phyloP scores from a whole-genome alignment of 2,329 filamentous ascomycete genomes.

The Diaporthe velutina region DNA sequence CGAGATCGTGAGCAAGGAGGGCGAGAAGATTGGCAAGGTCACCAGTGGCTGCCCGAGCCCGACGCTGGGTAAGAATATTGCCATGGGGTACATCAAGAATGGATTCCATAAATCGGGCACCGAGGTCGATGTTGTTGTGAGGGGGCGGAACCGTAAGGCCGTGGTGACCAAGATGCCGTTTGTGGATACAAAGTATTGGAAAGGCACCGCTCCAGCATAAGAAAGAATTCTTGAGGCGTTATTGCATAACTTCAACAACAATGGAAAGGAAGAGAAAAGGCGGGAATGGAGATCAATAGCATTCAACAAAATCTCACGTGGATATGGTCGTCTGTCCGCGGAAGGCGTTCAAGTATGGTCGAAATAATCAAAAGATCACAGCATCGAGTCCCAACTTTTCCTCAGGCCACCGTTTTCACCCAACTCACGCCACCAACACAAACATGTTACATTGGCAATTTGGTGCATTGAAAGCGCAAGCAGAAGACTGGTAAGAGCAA shows the following conservation, averaged over 20 bases:
- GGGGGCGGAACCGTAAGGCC: constrained; percentile 81
- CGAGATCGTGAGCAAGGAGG: constrained; percentile 76
- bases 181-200: constrained; percentile 83
- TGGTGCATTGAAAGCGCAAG: not conserved
- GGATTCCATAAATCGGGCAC: constrained; percentile 88
- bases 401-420: not conserved
- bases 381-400: not conserved
- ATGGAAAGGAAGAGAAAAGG: not conserved
- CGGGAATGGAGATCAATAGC: not conserved
- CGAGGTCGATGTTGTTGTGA: constrained; percentile 81
- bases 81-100: constrained; percentile 92
- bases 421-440: not conserved
- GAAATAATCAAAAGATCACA: not conserved
- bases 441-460: not conserved
- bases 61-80: constrained; percentile 88
- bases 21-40: constrained; percentile 79
- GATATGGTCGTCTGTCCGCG: not conserved
- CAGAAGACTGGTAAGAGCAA: not conserved
- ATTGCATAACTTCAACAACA: not conserved
- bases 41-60: constrained; percentile 94
- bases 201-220: constrained; percentile 48
- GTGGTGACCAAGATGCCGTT: constrained; percentile 92
- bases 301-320: constrained; percentile 14
- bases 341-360: not conserved
- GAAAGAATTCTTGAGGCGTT: not conserved